Conservation (phyloP, 768 basidiomycete species). For the Suillus subaureus region DNA sequence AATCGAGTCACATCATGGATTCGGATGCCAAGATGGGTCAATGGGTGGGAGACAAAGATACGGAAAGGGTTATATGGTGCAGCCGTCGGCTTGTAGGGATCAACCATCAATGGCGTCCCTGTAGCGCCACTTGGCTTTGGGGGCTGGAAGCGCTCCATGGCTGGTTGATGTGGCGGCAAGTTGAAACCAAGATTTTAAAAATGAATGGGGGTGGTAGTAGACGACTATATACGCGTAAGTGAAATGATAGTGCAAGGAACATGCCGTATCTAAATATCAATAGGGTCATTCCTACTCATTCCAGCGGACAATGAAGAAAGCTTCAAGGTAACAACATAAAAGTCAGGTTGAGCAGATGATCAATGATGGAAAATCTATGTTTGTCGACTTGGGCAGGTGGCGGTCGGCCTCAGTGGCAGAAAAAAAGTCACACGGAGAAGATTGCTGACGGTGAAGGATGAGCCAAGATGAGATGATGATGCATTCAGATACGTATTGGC, state of each 20-base stretch:
- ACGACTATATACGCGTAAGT: not conserved
- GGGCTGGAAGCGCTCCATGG: not conserved
- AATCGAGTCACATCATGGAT: not conserved
- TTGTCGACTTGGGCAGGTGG: not conserved
- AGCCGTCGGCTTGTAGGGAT: not conserved
- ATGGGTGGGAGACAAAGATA: not conserved
- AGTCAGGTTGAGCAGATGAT: not conserved
- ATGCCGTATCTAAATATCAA: not conserved
- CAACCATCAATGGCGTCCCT: not conserved
- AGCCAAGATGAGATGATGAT: not conserved
- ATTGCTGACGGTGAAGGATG: not conserved
- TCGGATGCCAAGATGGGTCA: not conserved
- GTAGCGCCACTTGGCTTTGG: slow-evolving; percentile 2
- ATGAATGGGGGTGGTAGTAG: not conserved
- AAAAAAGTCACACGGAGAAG: slow-evolving; percentile 1
- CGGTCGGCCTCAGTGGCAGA: slow-evolving; percentile 3
- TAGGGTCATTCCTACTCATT: not conserved
- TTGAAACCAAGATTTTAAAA: not conserved
- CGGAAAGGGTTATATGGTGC: slow-evolving; percentile 1
- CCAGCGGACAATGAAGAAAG: not conserved
- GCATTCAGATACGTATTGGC: not conserved
- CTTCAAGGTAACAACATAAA: not conserved
- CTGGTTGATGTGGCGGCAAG: not conserved
- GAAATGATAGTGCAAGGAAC: not conserved
- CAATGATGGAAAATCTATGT: slow-evolving; percentile 1